A percentile compares a stretch with the other conserved stretches of the same genome.
These are phyloP conservation scores for Tylopilus subfusipes DNA, from an alignment of 768 basidiomycete genomes.

Conservation along the genomic window DNA sequence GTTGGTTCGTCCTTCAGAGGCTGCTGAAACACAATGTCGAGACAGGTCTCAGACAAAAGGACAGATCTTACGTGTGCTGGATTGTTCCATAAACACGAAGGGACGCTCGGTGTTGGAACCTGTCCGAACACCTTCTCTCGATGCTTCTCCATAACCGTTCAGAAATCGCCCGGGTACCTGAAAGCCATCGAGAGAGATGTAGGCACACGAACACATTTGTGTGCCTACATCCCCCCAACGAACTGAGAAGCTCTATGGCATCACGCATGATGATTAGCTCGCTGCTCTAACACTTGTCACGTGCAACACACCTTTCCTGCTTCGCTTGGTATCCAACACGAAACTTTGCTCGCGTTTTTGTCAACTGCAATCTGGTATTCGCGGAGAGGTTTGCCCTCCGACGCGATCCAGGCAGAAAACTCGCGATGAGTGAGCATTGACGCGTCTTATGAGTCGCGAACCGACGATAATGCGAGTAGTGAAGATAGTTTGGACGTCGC, in stretches of 20 bases:
- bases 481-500: not conserved
- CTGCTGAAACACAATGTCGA: not conserved
- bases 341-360: slow-evolving; percentile 40
- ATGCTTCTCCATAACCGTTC: slow-evolving; percentile 51
- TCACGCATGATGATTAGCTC: slow-evolving; percentile 2
- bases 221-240: slow-evolving; percentile 65
- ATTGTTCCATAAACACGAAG: slow-evolving; percentile 52
- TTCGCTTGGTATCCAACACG: slow-evolving; percentile 68
- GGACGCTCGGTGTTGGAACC: slow-evolving; percentile 51
- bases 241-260: slow-evolving; percentile 50
- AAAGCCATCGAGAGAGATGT: slow-evolving; percentile 62
- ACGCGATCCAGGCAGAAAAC: slow-evolving; percentile 69
- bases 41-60: not conserved
- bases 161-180: slow-evolving; percentile 62
- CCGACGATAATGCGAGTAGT: not conserved
- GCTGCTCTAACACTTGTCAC: not conserved
- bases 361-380: slow-evolving; percentile 59
- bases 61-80: slow-evolving; percentile 34
- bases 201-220: slow-evolving; percentile 51
- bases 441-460: not conserved
- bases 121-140: slow-evolving; percentile 51
- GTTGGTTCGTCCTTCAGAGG: slow-evolving; percentile 20
- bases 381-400: slow-evolving; percentile 44
- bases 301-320: slow-evolving; percentile 46
- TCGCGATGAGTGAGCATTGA: slow-evolving; percentile 53